Evolutionary conservation across 1,139 yeast genomes (phyloP).

Genomic region (Lodderomyces pseudojiufengensis): DNA sequence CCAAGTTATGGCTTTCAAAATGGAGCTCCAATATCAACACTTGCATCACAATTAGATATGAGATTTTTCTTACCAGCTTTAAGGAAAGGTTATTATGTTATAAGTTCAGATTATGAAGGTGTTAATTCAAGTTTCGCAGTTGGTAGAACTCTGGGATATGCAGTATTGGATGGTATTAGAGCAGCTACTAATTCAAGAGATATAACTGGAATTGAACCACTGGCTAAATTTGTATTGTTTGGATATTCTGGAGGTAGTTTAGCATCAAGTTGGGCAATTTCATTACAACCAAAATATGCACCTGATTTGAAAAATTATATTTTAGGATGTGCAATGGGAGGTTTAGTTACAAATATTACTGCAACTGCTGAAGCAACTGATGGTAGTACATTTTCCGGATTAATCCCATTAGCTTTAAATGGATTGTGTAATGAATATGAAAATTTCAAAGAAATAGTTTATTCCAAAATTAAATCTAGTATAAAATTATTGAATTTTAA

Average conservation of each 20-base stretch:
- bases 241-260: constrained; percentile 32
- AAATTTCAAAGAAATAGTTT: constrained; percentile 6
- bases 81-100: constrained; percentile 25
- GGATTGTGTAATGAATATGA: constrained; percentile 30
- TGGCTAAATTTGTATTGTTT: constrained; percentile 22
- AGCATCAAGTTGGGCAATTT: constrained; percentile 28
- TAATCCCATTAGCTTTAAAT: constrained; percentile 23
- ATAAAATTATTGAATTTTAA: constrained; percentile 1
- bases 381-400: constrained; percentile 25
- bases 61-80: constrained; percentile 18
- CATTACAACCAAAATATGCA: constrained; percentile 31
- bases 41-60: constrained; percentile 20
- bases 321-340: constrained; percentile 34
- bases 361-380: constrained; percentile 25
- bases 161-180: constrained; percentile 21
- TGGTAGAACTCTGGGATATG: constrained; percentile 22
- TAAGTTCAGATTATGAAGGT: constrained; percentile 26
- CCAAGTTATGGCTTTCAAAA: constrained; percentile 15
- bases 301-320: constrained; percentile 25
- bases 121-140: constrained; percentile 20
- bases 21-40: constrained; percentile 13
- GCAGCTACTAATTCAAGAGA: constrained; percentile 18
- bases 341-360: constrained; percentile 25
- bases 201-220: constrained; percentile 18
- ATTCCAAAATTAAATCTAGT: constrained; percentile 3